Evolutionary conservation across 2,329 filamentous ascomycete species (phyloP).

Genomic region (Trichophyton simii): DNA sequence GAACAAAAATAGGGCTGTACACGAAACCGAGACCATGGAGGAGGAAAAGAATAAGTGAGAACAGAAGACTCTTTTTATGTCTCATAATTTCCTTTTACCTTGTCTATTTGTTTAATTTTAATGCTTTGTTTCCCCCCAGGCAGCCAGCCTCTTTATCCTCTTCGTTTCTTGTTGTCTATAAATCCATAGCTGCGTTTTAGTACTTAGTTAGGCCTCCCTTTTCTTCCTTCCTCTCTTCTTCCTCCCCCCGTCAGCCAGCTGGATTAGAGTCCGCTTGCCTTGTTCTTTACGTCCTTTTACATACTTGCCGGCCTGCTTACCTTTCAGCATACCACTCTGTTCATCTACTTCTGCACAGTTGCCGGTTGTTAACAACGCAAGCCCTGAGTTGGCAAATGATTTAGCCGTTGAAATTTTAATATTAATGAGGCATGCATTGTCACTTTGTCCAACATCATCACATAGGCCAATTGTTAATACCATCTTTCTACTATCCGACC

Average conservation of each 20-base stretch:
- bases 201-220: background rate
- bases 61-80: background rate
- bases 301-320: background rate
- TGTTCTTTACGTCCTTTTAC: background rate
- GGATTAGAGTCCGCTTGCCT: background rate
- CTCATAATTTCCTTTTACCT: conserved; percentile 6
- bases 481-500: no score
- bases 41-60: background rate
- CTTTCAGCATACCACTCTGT: background rate
- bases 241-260: background rate
- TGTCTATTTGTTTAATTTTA: conserved; percentile 6
- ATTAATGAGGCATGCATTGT: background rate
- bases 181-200: conserved; percentile 2
- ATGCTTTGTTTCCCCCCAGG: conserved; percentile 4
- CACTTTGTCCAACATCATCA: background rate
- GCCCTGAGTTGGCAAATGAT: background rate
- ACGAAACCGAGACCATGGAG: background rate
- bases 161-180: conserved; percentile 5
- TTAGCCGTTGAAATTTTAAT: background rate
- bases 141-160: background rate
- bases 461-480: no score
- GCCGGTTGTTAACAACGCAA: background rate
- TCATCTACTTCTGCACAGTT: background rate
- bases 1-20: background rate
- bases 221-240: background rate